A percentile compares a stretch with the other conserved stretches of the same genome.
Conservation (phyloP, 805 yeast genomes). For the Lipomyces spencermartinsiae region DNA sequence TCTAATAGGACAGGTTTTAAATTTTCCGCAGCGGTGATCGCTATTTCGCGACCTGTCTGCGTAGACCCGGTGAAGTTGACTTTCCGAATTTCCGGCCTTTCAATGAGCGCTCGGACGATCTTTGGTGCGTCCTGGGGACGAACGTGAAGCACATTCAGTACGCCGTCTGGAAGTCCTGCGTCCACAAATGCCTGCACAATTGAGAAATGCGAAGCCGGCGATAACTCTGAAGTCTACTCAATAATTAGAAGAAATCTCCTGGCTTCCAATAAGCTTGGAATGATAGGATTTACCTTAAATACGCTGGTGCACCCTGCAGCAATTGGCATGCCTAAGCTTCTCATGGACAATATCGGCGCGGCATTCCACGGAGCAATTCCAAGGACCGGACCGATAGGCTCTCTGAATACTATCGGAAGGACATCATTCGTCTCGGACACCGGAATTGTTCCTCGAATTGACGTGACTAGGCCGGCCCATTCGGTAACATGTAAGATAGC, state of each 20-base stretch:
- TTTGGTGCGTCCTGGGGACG: constrained; percentile 50
- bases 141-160: constrained; percentile 63
- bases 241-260: not conserved
- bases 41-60: constrained; percentile 74
- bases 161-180: constrained; percentile 85
- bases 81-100: constrained; percentile 75
- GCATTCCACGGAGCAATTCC: constrained; percentile 90
- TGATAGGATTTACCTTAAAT: constrained; percentile 52
- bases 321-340: constrained; percentile 84
- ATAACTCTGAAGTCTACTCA: constrained; percentile 67
- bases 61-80: constrained; percentile 89
- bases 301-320: constrained; percentile 85
- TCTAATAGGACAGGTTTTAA: constrained; percentile 83
- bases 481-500: constrained; percentile 22
- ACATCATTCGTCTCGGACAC: constrained; percentile 16
- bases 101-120: constrained; percentile 72
- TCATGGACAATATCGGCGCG: constrained; percentile 80
- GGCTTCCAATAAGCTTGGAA: not conserved
- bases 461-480: constrained; percentile 27
- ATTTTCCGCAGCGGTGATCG: constrained; percentile 69
- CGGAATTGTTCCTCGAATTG: constrained; percentile 19
- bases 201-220: constrained; percentile 76
- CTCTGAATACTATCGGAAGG: constrained; percentile 44
- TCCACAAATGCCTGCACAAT: constrained; percentile 68
- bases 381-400: constrained; percentile 87